Evolutionary conservation across 139 green algal genomes (phyloP), one percentile per base, ranked within the genome.

Genomic region (Astrephomene gubernaculifera): DNA sequence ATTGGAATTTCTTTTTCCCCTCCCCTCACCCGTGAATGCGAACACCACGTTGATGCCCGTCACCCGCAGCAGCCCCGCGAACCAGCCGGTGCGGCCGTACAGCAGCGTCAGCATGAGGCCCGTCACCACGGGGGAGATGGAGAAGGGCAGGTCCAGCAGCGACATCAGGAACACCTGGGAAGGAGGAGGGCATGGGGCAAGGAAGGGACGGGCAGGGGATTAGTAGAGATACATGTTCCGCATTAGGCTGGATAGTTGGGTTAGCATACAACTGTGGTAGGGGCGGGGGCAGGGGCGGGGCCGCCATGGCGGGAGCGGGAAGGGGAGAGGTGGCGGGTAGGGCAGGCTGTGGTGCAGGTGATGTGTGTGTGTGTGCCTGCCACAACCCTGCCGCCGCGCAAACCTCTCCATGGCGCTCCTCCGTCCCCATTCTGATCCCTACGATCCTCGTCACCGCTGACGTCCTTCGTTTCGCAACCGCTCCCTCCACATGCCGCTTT

Each of bases 21-120:
- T 29, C 4, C 19, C n/a, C 91, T 12, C n/a, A 95, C 94, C 95
- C 79, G 94, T 93, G 69, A 98, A 96, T 0, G 95, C 95, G 89
- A 98, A 98, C 36, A 98, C 95, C 33, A 98, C 85, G 22, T 90
- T 93, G 88, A 97, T 90, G 85, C 94, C 94, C 19, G 75, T 89
- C 33, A 92, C 87, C 35, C 89, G 79, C 49, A 98, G 90, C 39
- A 96, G 60, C 8, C 92, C 92, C 21, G 92, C 94, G 89, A 98
- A 98, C 91, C 94, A 95, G 68, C 95, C 95, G 21, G 92, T 88
- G 29, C 95, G 87, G n/a, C 95, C 95, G 88, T 97, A 98, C 82
- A 98, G 90, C 81, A 98, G 89, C 81, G 96, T 93, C 68, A 98
- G 92, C 95, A 98, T 96, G 72, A 97, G 87, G 86, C 95, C 95